Evolutionary conservation across 495 filamentous ascomycete species (phyloP), one percentile per base, ranked within the genome.

Genomic region (Daldinia decipiens): DNA sequence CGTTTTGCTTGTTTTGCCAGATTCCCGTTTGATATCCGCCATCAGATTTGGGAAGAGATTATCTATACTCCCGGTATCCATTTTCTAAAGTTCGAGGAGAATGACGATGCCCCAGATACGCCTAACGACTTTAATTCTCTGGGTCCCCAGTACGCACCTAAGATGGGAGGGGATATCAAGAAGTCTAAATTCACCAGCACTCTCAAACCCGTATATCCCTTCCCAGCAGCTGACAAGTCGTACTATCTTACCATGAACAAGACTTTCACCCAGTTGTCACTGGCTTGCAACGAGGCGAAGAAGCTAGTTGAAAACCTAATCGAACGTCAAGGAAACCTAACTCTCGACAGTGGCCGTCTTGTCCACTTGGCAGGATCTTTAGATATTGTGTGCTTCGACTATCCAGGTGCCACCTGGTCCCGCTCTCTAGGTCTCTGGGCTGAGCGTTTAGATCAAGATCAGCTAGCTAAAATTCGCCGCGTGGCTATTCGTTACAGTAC

Each of bases 331-430:
- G 74, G 63, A 13, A 77, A 75, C 38, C 39, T 78, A 9, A 70
- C 52, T 5, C 51, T 77, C 15, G 52, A 75, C n/a, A 74, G 50
- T 27, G 70, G 74, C 5, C 70, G 69, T 31, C 62, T 77, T 21
- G 70, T 77, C 4, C 57, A 72, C 26, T 36, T 77, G 11, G 64
- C 75, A 36, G 60, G 59, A 26, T 74, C 72, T 6, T 69, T 65
- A 6, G 77, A 79, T 47, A 57, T 79, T 21, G 60, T 77, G 12
- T 79, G 73, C 56, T 70, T 79, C 26, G 77, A 77, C 8, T 79
- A 77, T 59, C 72, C 68, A 8, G 67, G 54, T 24, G 66, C 62
- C 32, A 55, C 38, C 8, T 64, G 66, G 65, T 65, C 64, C 19
- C 59, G 63, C 5, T 34, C 40, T 26, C 59, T 68, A 31, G 77